Evolutionary conservation across 225 moss, liverwort and hornwort genomes (phyloP).

Genomic region (Marchantia polymorpha): DNA sequence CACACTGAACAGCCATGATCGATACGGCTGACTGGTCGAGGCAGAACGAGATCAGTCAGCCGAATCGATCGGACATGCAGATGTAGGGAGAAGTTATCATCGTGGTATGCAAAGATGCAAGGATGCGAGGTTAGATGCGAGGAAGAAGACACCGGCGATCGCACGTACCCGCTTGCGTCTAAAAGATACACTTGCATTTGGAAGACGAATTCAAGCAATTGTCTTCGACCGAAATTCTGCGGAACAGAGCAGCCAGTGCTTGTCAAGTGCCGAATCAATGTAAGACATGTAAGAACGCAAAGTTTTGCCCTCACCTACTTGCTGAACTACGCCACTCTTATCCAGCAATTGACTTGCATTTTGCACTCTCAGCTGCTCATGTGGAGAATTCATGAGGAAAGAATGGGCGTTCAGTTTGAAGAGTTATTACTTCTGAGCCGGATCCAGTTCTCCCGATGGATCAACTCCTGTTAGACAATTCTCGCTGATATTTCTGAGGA

Average conservation of each 20-base stretch:
- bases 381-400: too few relatives aligned
- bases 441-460: slow-evolving; percentile 23
- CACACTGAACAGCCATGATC: too few relatives aligned
- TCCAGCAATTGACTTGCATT: not conserved
- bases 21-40: too few relatives aligned
- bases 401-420: not conserved
- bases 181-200: slow-evolving; percentile 37
- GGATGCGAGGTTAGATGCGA: too few relatives aligned
- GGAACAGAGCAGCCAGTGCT: not conserved
- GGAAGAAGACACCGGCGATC: not conserved
- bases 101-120: too few relatives aligned
- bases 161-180: slow-evolving; percentile 2
- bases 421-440: slow-evolving; percentile 28
- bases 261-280: too few relatives aligned
- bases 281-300: too few relatives aligned
- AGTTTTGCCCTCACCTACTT: too few relatives aligned
- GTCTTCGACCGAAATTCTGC: slow-evolving; percentile 32
- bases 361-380: too few relatives aligned
- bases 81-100: too few relatives aligned
- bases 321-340: not conserved
- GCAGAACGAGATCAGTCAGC: too few relatives aligned
- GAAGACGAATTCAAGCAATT: slow-evolving; percentile 33
- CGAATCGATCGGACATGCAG: too few relatives aligned
- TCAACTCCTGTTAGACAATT: slow-evolving; percentile 44
- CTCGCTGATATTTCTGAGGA: slow-evolving; percentile 35